Evolutionary conservation across 805 yeast species (phyloP), one percentile per base, ranked within the genome.

Genomic region (Lachancea kluyveri): DNA sequence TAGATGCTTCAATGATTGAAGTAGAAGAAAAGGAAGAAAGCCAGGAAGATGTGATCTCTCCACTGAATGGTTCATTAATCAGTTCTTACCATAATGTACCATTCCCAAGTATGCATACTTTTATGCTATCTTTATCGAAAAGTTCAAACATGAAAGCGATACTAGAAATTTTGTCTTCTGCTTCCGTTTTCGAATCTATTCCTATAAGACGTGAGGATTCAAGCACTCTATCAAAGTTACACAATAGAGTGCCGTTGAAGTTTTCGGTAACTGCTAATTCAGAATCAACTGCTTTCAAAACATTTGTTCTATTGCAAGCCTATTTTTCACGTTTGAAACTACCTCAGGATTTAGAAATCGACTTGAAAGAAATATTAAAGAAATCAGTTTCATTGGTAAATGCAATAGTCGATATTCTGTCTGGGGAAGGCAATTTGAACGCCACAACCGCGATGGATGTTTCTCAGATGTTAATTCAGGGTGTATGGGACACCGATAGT

Each of bases 391-490:
- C 62, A 3, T 48, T 87, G 13, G 57, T 84, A 6, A 68, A 77
- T 43, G 84, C 90, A 0, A 61, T 76, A 28, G 77, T 84, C 12
- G 96, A 92, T 53, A 60, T 79, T 1, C 60, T 87, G 22, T 77
- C 95, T 0, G 73, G 85, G 42, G 86, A 86, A 37, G 96, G 96
- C 0, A 65, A 70, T 42, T 59, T 88, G 47, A 81, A 77, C 52
- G 87, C 94, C 0, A 67, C 85, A 42, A 68, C 71, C 26, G 90
- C 85, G 0, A 83, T 92, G 83, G 96, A 92, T 51, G 52, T 87
- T 31, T 70, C 82, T 2, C 98, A 92, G 52, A 83, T 86, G 94
- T 59, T 85, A 5, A 74, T 80, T 1, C 97, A 90, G 54, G 94
- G 82, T 1, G 63, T 83, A 16, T 86, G 95, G 94, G 83, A 76